Conservation (phyloP, 2,329 filamentous ascomycete species). For the Phoma sp. region DNA sequence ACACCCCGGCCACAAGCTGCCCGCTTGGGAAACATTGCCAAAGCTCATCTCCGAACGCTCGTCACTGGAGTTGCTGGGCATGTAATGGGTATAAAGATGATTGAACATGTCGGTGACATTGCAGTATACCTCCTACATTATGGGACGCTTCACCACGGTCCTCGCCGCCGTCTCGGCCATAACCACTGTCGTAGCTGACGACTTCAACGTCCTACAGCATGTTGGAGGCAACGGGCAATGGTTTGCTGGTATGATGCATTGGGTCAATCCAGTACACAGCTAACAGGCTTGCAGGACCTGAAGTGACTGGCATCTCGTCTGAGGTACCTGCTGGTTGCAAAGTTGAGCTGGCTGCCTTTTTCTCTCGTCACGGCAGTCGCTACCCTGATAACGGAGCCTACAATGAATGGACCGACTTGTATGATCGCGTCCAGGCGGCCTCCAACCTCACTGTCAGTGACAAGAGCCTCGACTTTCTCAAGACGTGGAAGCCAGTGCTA, state of each 20-base stretch:
- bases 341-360: conserved; percentile 66
- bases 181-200: conserved; percentile 21
- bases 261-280: background rate
- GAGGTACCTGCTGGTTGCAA: conserved; percentile 63
- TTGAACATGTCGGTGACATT: background rate
- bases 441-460: conserved; percentile 60
- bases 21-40: conserved; percentile 32
- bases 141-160: conserved; percentile 27
- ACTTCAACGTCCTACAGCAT: conserved; percentile 44
- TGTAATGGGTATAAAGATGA: conserved; percentile 1
- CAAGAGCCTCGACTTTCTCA: conserved; percentile 61
- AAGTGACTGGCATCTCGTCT: conserved; percentile 62
- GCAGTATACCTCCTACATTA: conserved; percentile 1
- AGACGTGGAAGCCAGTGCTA: conserved; percentile 64
- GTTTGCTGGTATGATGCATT: conserved; percentile 34
- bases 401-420: conserved; percentile 57
- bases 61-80: conserved; percentile 4
- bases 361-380: conserved; percentile 67
- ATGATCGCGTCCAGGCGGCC: conserved; percentile 58
- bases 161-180: conserved; percentile 23
- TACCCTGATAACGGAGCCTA: conserved; percentile 69
- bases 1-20: conserved; percentile 20
- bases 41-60: conserved; percentile 30
- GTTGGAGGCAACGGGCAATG: conserved; percentile 51
- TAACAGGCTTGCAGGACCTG: conserved; percentile 53